A percentile compares a stretch with the other conserved stretches of the same genome.
These are phyloP conservation scores for Phlebopus sp. DNA, from an alignment of 1,284 basidiomycete genomes.

Conservation along the genomic window DNA sequence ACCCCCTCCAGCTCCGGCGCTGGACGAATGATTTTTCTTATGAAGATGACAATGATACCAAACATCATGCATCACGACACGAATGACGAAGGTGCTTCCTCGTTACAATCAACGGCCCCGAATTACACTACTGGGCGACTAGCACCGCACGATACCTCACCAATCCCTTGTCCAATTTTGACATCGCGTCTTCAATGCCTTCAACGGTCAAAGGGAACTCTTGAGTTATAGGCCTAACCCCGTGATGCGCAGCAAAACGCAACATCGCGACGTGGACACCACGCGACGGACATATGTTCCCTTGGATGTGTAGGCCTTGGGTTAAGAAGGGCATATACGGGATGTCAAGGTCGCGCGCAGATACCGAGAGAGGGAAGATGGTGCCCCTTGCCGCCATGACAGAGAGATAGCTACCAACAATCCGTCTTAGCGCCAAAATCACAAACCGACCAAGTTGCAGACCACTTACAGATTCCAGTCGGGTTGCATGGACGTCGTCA, in stretches of 20 bases:
- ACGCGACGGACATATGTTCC: conserved; percentile 21
- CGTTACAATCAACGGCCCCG: too few relatives aligned
- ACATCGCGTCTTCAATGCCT: conserved; percentile 31
- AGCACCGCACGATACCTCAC: conserved; percentile 34
- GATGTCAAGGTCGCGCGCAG: conserved; percentile 17
- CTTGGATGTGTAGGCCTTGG: conserved; percentile 24
- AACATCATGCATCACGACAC: too few relatives aligned
- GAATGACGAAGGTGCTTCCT: too few relatives aligned
- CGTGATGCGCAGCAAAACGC: conserved; percentile 25
- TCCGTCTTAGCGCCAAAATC: conserved; percentile 1
- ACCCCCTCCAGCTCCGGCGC: too few relatives aligned
- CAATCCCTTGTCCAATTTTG: conserved; percentile 21
- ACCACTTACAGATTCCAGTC: conserved; percentile 32
- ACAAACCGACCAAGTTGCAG: too few relatives aligned
- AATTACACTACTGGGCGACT: conserved; percentile 17
- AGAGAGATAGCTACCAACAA: conserved; percentile 21
- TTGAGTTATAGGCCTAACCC: conserved; percentile 25
- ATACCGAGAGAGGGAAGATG: conserved; percentile 24
- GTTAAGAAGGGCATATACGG: conserved; percentile 16
- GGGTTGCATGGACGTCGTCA: conserved; percentile 26
- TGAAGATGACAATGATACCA: too few relatives aligned
- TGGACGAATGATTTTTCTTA: too few relatives aligned
- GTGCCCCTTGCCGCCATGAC: conserved; percentile 19
- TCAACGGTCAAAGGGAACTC: conserved; percentile 27
- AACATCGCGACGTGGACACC: conserved; percentile 29